These are phyloP conservation scores for Eimeria necatrix DNA, from an alignment of 169 alveolate genomes.

Conservation along the genomic window DNA sequence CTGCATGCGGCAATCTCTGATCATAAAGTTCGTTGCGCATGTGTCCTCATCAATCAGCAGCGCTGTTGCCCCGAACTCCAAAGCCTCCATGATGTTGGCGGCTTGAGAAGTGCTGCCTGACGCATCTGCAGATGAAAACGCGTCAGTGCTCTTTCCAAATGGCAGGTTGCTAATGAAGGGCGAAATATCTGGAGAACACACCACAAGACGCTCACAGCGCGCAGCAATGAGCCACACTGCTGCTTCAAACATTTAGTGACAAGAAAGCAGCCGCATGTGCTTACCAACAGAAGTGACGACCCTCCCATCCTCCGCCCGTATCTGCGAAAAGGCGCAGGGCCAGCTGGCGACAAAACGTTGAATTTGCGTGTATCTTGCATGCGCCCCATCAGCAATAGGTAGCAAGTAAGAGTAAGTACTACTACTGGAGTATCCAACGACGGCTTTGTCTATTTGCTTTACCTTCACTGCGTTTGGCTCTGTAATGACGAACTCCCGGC, in stretches of 20 bases:
- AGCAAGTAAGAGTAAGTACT: no score
- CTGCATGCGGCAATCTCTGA: slow-evolving; percentile 82
- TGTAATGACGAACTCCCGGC: slow-evolving; percentile 89
- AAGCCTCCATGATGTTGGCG: slow-evolving; percentile 88
- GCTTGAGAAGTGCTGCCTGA: slow-evolving; percentile 91
- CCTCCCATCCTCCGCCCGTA: slow-evolving; percentile 80
- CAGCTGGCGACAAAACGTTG: background rate
- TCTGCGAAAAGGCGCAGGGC: background rate
- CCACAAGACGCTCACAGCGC: background rate
- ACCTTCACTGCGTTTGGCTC: slow-evolving; percentile 86
- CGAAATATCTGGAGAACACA: slow-evolving; percentile 83
- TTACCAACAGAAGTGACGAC: slow-evolving; percentile 74
- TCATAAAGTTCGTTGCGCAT: slow-evolving; percentile 87
- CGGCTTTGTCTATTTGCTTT: slow-evolving; percentile 39
- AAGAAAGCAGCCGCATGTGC: background rate
- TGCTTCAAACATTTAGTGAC: background rate
- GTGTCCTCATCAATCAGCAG: slow-evolving; percentile 88
- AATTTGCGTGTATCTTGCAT: background rate
- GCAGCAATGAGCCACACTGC: background rate
- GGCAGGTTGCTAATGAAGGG: slow-evolving; percentile 88
- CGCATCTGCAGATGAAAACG: slow-evolving; percentile 84
- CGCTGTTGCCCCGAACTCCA: slow-evolving; percentile 87
- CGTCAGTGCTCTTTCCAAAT: slow-evolving; percentile 82
- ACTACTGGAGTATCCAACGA: no score
- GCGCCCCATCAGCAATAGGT: background rate